A percentile compares a stretch with the other conserved stretches of the same genome.
Conservation (phyloP, 2,329 filamentous ascomycete genomes). For the Alternaria burnsii region DNA sequence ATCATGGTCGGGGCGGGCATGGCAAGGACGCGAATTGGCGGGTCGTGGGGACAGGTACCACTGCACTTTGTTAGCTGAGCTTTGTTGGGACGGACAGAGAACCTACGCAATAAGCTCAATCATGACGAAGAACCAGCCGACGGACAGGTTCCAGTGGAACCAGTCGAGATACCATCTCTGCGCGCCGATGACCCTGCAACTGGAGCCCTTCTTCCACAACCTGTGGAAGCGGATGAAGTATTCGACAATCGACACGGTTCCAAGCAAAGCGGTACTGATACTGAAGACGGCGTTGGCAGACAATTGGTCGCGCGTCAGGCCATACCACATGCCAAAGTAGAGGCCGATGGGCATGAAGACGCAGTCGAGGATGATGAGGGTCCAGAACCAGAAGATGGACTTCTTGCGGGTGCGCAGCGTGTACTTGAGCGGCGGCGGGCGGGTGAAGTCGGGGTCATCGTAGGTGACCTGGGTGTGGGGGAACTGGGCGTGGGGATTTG, state of each 20-base stretch:
- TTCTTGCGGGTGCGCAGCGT: slow-evolving; percentile 63
- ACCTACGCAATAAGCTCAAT: slow-evolving; percentile 63
- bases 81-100: not conserved
- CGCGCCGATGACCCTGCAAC: slow-evolving; percentile 61
- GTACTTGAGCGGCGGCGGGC: slow-evolving; percentile 64
- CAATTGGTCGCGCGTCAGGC: slow-evolving; percentile 56
- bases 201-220: slow-evolving; percentile 61
- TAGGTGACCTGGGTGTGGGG: slow-evolving; percentile 54
- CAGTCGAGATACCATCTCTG: slow-evolving; percentile 60
- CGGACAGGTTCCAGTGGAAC: slow-evolving; percentile 66
- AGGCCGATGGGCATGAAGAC: slow-evolving; percentile 66
- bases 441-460: slow-evolving; percentile 52
- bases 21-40: slow-evolving; percentile 62
- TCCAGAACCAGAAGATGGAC: slow-evolving; percentile 67
- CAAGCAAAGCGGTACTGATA: slow-evolving; percentile 63
- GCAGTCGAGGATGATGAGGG: slow-evolving; percentile 66
- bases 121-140: slow-evolving; percentile 66
- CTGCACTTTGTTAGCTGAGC: slow-evolving; percentile 33
- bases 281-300: slow-evolving; percentile 62
- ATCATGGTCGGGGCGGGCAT: slow-evolving; percentile 63
- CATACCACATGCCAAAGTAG: slow-evolving; percentile 69
- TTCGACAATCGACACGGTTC: slow-evolving; percentile 63
- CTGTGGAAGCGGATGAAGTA: slow-evolving; percentile 61
- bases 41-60: slow-evolving; percentile 57
- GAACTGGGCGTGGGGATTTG: slow-evolving; percentile 44